A percentile compares a stretch with the other conserved stretches of the same genome.
phyloP scores from a whole-genome alignment of 2,329 filamentous ascomycete genomes.

The Cladosporium halotolerans region DNA sequence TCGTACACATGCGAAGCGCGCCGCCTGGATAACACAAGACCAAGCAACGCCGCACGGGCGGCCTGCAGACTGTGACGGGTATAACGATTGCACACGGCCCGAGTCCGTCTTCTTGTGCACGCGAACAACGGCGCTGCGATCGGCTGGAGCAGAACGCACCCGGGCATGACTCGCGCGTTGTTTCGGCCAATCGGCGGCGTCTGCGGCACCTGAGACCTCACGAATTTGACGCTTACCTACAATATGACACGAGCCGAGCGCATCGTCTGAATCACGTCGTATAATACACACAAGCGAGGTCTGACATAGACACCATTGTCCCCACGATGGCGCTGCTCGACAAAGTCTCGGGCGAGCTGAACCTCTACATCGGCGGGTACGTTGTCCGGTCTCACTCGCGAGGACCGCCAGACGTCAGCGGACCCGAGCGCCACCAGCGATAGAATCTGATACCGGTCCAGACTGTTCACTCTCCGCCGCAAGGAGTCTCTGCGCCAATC shows the following conservation, averaged over 20 bases:
- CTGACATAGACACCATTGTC: not conserved
- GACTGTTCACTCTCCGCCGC: conserved; percentile 71
- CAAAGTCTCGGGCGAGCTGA: conserved; percentile 60
- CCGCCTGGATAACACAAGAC: too few species aligned
- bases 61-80: too few species aligned
- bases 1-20: too few species aligned
- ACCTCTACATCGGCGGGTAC: conserved; percentile 76
- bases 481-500: conserved; percentile 62
- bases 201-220: not conserved
- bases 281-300: not conserved
- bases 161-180: too few species aligned
- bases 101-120: too few species aligned
- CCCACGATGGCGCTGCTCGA: conserved; percentile 55
- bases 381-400: conserved; percentile 26
- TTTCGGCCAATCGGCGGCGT: not conserved
- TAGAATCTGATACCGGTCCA: conserved; percentile 36
- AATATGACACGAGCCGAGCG: not conserved
- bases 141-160: too few species aligned
- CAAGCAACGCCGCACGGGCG: too few species aligned
- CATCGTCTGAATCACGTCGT: not conserved
- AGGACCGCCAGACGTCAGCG: not conserved
- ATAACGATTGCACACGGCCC: too few species aligned
- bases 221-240: not conserved
- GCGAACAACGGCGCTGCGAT: too few species aligned
- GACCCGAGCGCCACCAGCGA: not conserved